Evolutionary conservation across 2,329 filamentous ascomycete genomes (phyloP), one percentile per base, ranked within the genome.

Genomic region (Teratosphaeria nubilosa): DNA sequence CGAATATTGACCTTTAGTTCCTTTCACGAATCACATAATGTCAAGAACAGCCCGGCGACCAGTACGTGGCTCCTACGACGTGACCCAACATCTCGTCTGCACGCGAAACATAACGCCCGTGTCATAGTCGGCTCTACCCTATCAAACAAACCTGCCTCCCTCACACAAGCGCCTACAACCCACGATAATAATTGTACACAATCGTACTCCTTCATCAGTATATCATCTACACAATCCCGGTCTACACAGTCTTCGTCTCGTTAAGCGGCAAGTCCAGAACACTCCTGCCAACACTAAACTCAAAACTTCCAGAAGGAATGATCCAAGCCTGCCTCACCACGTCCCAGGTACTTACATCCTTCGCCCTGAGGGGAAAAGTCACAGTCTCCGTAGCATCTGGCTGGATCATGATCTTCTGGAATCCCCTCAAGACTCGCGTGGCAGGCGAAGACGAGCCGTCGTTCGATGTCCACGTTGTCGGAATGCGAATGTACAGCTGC

Each of bases 311-410:
- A 5, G 56, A 65, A 0, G 77, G 78, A 30, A 79, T 72, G 27
- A 78, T 71, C 80, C 80, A 82, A 59, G 78, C 74, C 73, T 82
- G 79, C 62, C 67, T 58, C 48, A 59, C 65, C 4, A 74, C 69
- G 60, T 81, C 77, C 79, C 79, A 82, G 25, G 79, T 77, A 57
- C 76, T 78, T 30, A 79, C 59, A 60, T 79, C 77, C 66, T 73
- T 74, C 61, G 73, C 67, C 56, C 74, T 73, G 55, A 79, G 61
- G 51, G 62, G 58, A 57, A 78, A 69, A 48, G 57, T 59, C 11
- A 77, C 66, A 25, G 65, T 64, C 55, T 67, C 64, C 45, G 67
- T 68, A 30, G 66, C 66, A 22, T 67, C 65, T 1, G 71, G 64
- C 37, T 62, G 32, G 9, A 74, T 51, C 11, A 57, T 53, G 3